Conservation (phyloP, 225 moss, liverwort and hornwort genomes). For the Pseudisothecium myosuroides region DNA sequence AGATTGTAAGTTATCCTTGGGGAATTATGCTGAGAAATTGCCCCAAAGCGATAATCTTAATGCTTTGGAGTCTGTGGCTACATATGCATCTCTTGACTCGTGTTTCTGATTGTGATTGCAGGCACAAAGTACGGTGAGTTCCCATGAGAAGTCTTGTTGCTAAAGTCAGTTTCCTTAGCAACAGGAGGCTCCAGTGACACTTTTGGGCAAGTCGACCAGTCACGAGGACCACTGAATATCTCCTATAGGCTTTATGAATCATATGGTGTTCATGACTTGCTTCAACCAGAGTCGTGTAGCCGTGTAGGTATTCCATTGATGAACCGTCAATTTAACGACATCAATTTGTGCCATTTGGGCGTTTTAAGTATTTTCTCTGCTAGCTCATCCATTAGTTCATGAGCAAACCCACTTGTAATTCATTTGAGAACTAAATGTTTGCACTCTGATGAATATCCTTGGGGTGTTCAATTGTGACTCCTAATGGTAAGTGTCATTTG, state of each 20-base stretch:
- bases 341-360: not conserved
- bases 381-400: not conserved
- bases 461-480: not conserved
- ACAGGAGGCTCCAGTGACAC: not conserved
- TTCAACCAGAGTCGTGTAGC: not conserved
- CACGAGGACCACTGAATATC: not conserved
- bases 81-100: not conserved
- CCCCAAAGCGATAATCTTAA: not conserved
- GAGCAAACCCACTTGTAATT: not conserved
- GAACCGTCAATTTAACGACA: no score
- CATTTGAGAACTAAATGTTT: not conserved
- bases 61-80: not conserved
- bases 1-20: not conserved
- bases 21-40: not conserved
- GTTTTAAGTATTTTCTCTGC: not conserved
- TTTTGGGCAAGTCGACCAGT: not conserved
- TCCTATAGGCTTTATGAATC: not conserved
- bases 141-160: not conserved
- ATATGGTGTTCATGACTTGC: not conserved
- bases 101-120: constrained; percentile 9
- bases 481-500: not conserved
- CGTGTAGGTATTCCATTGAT: not conserved
- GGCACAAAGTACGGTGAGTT: constrained; percentile 54
- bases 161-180: not conserved
- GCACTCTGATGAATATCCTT: not conserved